A percentile compares a stretch with the other conserved stretches of the same genome.
These are phyloP conservation scores for Zanthoxylum bungeanum DNA, from an alignment of 345 rosid species.

Conservation along the genomic window DNA sequence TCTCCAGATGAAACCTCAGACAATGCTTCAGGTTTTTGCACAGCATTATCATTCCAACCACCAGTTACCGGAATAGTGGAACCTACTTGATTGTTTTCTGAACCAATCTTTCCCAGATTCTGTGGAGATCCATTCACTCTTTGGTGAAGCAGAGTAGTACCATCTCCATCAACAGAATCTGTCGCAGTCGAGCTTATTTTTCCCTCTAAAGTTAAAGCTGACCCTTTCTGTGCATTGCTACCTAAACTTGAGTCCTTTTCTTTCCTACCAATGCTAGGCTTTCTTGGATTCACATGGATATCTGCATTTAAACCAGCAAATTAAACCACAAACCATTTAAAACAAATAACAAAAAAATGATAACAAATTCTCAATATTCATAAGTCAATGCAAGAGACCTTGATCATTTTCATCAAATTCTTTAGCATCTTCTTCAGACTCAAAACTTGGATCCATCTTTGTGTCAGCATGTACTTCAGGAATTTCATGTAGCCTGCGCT, in stretches of 20 bases:
- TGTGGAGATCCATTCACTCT: slow-evolving; percentile 13
- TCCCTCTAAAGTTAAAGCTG: slow-evolving; percentile 30
- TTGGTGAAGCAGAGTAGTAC: slow-evolving; percentile 29
- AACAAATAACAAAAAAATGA: slow-evolving; percentile 7
- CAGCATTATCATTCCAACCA: slow-evolving; percentile 18
- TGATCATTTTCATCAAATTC: slow-evolving; percentile 40
- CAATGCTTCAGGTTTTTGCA: slow-evolving; percentile 15
- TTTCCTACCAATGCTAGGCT: slow-evolving; percentile 30
- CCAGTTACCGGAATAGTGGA: slow-evolving; percentile 11
- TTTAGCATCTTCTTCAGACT: slow-evolving; percentile 45
- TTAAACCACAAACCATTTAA: slow-evolving; percentile 10
- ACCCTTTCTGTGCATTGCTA: slow-evolving; percentile 30
- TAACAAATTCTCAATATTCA: slow-evolving; percentile 16
- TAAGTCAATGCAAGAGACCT: slow-evolving; percentile 37
- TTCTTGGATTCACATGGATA: slow-evolving; percentile 22
- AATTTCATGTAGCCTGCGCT: slow-evolving; percentile 59
- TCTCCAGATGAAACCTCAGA: slow-evolving; percentile 28
- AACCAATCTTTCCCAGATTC: slow-evolving; percentile 13
- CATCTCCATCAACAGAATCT: slow-evolving; percentile 33
- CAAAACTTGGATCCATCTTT: slow-evolving; percentile 44
- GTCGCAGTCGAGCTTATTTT: slow-evolving; percentile 17
- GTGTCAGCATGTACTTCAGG: slow-evolving; percentile 69
- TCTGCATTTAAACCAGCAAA: slow-evolving; percentile 35
- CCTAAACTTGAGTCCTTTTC: slow-evolving; percentile 28
- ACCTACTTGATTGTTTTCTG: slow-evolving; percentile 32